Conservation (phyloP, 1,284 basidiomycete species). For the Pseudozyma hubeiensis region DNA sequence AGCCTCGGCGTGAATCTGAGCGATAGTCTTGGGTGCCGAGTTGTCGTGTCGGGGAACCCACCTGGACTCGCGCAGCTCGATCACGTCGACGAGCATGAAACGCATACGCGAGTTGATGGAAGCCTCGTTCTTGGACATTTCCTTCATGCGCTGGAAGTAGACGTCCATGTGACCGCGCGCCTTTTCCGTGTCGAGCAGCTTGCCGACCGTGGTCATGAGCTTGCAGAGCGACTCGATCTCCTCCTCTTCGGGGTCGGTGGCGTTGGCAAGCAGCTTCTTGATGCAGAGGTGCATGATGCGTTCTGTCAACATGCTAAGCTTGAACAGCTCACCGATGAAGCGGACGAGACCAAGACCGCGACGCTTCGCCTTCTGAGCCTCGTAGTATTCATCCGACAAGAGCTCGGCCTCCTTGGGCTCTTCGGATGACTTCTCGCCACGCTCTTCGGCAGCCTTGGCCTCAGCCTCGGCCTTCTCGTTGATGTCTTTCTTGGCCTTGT, state of each 20-base stretch:
- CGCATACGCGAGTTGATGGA: conserved; percentile 87
- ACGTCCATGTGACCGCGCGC: conserved; percentile 87
- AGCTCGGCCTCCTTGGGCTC: conserved; percentile 70
- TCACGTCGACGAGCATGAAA: conserved; percentile 94
- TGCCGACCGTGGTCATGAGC: conserved; percentile 88
- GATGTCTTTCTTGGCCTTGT: conserved; percentile 73
- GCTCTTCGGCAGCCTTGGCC: conserved; percentile 75
- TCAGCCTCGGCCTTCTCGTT: conserved; percentile 70
- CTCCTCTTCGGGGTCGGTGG: conserved; percentile 94
- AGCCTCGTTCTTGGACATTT: conserved; percentile 77
- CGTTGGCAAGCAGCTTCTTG: conserved; percentile 90
- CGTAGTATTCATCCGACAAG: conserved; percentile 96
- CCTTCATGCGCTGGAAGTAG: conserved; percentile 90
- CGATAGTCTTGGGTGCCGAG: conserved; percentile 86
- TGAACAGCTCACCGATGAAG: conserved; percentile 98
- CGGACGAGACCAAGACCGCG: conserved; percentile 95
- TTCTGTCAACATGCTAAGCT: conserved; percentile 92
- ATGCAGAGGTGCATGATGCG: conserved; percentile 97
- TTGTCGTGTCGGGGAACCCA: conserved; percentile 82
- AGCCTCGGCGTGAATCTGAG: conserved; percentile 83
- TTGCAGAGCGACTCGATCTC: conserved; percentile 96
- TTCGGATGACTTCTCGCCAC: conserved; percentile 63
- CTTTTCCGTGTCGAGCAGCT: conserved; percentile 79
- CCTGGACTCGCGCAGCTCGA: conserved; percentile 84
- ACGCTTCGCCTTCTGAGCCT: conserved; percentile 94